A percentile compares a stretch with the other conserved stretches of the same genome.
phyloP scores from a whole-genome alignment of 2,329 filamentous ascomycete genomes.

The Fusarium citri region DNA sequence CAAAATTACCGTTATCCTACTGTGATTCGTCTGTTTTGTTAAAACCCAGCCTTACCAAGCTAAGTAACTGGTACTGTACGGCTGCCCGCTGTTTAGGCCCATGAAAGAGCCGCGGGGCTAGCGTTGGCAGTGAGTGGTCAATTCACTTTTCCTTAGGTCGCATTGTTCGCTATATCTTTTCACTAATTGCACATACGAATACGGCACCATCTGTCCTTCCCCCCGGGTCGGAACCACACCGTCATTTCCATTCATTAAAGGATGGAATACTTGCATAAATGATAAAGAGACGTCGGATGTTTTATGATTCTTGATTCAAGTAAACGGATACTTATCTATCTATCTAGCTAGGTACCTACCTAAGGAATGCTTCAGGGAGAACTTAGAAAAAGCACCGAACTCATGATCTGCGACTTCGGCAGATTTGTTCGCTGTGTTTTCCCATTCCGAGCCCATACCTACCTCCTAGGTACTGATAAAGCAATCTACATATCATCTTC shows the following conservation, averaged over 20 bases:
- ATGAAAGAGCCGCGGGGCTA: constrained; percentile 14
- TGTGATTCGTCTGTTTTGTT: constrained; percentile 43
- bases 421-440: background rate
- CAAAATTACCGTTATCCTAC: constrained; percentile 46
- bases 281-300: background rate
- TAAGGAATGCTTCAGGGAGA: background rate
- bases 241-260: constrained; percentile 32
- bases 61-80: constrained; percentile 27
- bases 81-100: background rate
- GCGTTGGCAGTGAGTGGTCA: background rate
- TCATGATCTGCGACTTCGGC: background rate
- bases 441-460: background rate
- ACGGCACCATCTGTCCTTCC: constrained; percentile 24
- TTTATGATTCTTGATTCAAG: constrained; percentile 3
- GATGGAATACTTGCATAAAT: background rate
- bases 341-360: too few species aligned
- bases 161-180: constrained; percentile 8
- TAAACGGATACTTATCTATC: background rate
- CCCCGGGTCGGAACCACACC: constrained; percentile 26
- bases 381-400: background rate
- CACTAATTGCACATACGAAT: constrained; percentile 39
- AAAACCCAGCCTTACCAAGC: constrained; percentile 18
- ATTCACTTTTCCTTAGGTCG: background rate
- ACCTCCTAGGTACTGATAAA: too few species aligned
- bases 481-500: constrained; percentile 9